A percentile compares a stretch with the other conserved stretches of the same genome.
These are phyloP conservation scores for Saccharomyces pastorianus DNA, from an alignment of 1,139 yeast species.

Conservation along the genomic window DNA sequence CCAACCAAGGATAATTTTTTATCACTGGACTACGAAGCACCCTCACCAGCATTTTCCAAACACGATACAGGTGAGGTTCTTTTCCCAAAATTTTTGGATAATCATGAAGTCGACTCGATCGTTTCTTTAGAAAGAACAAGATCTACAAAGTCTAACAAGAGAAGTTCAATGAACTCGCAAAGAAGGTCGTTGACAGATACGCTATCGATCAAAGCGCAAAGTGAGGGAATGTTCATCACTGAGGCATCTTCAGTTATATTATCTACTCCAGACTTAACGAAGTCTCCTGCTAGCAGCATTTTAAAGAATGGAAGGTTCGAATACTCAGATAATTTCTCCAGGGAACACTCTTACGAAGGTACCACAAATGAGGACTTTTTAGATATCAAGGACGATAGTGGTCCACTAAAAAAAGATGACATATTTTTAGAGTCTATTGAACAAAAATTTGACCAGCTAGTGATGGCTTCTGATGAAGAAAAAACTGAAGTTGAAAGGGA, in stretches of 20 bases:
- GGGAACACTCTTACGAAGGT: not conserved
- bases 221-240: conserved; percentile 35
- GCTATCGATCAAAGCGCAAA: conserved; percentile 33
- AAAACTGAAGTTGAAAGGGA: conserved; percentile 7
- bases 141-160: conserved; percentile 34
- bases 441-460: not conserved
- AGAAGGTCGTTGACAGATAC: conserved; percentile 33
- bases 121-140: conserved; percentile 64
- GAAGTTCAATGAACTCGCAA: conserved; percentile 19
- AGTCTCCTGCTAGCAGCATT: conserved; percentile 45
- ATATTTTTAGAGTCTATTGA: not conserved
- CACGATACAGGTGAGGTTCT: conserved; percentile 49
- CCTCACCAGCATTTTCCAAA: conserved; percentile 8
- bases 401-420: not conserved
- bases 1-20: conserved; percentile 2
- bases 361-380: not conserved
- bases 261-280: conserved; percentile 31
- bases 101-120: conserved; percentile 66
- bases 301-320: conserved; percentile 37
- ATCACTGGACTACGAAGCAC: not conserved
- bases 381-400: not conserved
- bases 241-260: conserved; percentile 29
- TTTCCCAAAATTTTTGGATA: conserved; percentile 60
- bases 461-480: not conserved
- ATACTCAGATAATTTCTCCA: conserved; percentile 9